phyloP scores from a whole-genome alignment of 2,329 filamentous ascomycete genomes.

The Phoma sp. region DNA sequence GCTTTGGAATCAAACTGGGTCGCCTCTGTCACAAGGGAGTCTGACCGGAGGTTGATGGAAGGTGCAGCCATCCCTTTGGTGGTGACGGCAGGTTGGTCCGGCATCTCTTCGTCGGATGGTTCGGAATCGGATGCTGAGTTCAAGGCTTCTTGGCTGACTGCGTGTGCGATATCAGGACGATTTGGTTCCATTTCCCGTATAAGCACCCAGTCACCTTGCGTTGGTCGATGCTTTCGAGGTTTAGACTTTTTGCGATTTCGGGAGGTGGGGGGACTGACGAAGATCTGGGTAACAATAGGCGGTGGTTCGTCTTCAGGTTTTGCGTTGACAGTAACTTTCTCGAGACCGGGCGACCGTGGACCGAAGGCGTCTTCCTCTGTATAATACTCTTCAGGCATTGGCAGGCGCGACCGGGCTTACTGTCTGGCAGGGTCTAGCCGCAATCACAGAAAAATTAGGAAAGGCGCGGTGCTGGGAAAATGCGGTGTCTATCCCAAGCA shows the following conservation, averaged over 20 bases:
- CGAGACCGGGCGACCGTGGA: slow-evolving; percentile 53
- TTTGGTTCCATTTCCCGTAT: slow-evolving; percentile 70
- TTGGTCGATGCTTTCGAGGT: slow-evolving; percentile 62
- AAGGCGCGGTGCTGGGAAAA: not conserved
- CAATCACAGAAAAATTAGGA: not conserved
- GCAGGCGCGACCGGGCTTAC: slow-evolving; percentile 29
- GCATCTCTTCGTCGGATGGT: slow-evolving; percentile 53
- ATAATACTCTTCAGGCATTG: slow-evolving; percentile 53
- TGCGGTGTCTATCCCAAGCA: slow-evolving; percentile 28
- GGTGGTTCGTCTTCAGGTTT: slow-evolving; percentile 62
- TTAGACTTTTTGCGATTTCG: slow-evolving; percentile 58
- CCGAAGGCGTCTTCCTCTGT: slow-evolving; percentile 58
- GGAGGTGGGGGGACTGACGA: slow-evolving; percentile 52
- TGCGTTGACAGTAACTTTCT: slow-evolving; percentile 53
- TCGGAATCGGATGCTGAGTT: slow-evolving; percentile 54
- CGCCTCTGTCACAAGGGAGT: slow-evolving; percentile 10
- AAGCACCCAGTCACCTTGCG: slow-evolving; percentile 71
- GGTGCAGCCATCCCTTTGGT: slow-evolving; percentile 1
- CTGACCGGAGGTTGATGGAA: not conserved
- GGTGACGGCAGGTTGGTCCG: slow-evolving; percentile 22
- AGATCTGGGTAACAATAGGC: slow-evolving; percentile 42
- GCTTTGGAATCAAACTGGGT: not conserved
- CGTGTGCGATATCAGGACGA: slow-evolving; percentile 68
- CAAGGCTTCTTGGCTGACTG: slow-evolving; percentile 63
- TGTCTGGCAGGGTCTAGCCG: slow-evolving; percentile 16